These are phyloP conservation scores for Zelonia costaricensis DNA, from an alignment of 208 protist genomes.

Conservation along the genomic window DNA sequence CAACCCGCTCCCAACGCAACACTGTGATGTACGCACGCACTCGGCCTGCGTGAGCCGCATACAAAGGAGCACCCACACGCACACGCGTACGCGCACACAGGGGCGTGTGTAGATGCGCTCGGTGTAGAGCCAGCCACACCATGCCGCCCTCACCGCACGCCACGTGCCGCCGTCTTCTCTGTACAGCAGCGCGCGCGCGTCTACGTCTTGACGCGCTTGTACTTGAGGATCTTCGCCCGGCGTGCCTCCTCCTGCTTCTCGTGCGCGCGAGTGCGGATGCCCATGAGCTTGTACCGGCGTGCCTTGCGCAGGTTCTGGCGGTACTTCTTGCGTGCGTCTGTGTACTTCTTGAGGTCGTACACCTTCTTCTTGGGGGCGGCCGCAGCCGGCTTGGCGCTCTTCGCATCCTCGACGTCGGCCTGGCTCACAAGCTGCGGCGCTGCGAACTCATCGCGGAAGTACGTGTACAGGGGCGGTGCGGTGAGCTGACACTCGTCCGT, in stretches of 20 bases:
- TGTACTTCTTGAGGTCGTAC: constrained; percentile 94
- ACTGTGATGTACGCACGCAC: too few species aligned
- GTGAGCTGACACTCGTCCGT: constrained; percentile 92
- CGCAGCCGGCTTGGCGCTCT: constrained; percentile 78
- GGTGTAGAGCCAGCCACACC: too few species aligned
- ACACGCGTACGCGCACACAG: too few species aligned
- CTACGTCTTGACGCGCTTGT: constrained; percentile 89
- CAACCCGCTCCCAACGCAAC: too few species aligned
- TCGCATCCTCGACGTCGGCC: constrained; percentile 89
- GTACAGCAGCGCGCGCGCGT: not conserved
- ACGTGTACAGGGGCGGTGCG: constrained; percentile 87
- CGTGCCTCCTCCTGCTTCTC: constrained; percentile 92
- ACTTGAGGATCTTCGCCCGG: constrained; percentile 85
- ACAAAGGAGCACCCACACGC: too few species aligned
- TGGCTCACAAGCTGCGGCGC: constrained; percentile 85
- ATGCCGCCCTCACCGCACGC: too few species aligned
- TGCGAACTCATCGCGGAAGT: constrained; percentile 91
- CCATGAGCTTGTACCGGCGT: constrained; percentile 86
- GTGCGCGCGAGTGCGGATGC: constrained; percentile 79
- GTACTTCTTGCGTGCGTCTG: constrained; percentile 88
- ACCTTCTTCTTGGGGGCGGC: constrained; percentile 83
- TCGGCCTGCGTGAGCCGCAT: too few species aligned
- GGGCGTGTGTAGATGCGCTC: too few species aligned
- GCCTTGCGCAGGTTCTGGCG: constrained; percentile 82
- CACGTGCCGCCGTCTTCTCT: too few species aligned